These are phyloP conservation scores for Diaporthe destruens DNA, from an alignment of 2,329 filamentous ascomycete species.

Conservation along the genomic window DNA sequence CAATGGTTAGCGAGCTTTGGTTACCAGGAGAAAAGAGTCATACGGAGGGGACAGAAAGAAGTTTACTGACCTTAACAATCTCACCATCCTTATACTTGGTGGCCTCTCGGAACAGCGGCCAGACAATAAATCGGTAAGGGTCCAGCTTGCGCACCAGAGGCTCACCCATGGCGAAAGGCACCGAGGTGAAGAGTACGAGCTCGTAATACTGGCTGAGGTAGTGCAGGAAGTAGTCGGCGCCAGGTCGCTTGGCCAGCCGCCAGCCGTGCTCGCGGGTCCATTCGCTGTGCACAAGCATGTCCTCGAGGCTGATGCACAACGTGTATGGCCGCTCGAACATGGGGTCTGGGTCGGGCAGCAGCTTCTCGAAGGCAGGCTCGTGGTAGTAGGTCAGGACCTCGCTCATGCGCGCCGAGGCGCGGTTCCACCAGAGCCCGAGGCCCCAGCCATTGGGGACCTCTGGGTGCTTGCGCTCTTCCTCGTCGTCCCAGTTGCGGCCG, in stretches of 20 bases:
- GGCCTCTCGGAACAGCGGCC: constrained; percentile 95
- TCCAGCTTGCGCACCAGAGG: constrained; percentile 93
- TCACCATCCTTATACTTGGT: constrained; percentile 96
- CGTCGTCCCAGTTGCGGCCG: constrained; percentile 88
- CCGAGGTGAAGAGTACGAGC: constrained; percentile 92
- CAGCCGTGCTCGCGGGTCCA: constrained; percentile 96
- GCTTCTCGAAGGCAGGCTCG: constrained; percentile 93
- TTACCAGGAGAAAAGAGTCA: neutral
- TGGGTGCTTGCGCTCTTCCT: constrained; percentile 76
- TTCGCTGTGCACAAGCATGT: constrained; percentile 93
- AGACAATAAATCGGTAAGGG: constrained; percentile 94
- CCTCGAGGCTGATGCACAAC: constrained; percentile 90
- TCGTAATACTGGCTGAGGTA: constrained; percentile 99
- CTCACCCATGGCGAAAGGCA: constrained; percentile 86
- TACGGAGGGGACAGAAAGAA: too few relatives aligned
- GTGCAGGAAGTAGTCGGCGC: constrained; percentile 95
- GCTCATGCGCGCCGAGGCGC: constrained; percentile 79
- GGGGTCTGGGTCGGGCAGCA: constrained; percentile 86
- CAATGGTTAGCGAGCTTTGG: constrained; percentile 41
- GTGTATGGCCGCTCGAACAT: constrained; percentile 89
- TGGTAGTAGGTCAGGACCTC: constrained; percentile 92
- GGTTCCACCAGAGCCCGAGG: constrained; percentile 81
- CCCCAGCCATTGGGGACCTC: constrained; percentile 86
- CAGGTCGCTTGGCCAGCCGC: constrained; percentile 93
- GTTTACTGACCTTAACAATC: constrained; percentile 83